These are phyloP conservation scores for Diaporthe sp. DNA, from an alignment of 2,329 filamentous ascomycete species.

Conservation along the genomic window DNA sequence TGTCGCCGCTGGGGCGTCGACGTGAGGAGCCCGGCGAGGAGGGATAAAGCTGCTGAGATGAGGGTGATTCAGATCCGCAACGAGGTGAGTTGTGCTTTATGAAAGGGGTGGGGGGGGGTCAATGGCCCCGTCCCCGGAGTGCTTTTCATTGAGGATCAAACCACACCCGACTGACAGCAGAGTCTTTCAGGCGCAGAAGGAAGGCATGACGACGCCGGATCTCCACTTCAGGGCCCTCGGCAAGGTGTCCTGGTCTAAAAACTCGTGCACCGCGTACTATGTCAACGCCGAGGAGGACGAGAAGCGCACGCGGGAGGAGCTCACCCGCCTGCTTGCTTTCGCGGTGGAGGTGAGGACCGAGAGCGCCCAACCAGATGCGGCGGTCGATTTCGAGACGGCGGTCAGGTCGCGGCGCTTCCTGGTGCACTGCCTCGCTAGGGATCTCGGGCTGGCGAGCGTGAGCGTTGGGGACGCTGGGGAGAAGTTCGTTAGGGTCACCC, in stretches of 20 bases:
- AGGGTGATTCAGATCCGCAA: neutral
- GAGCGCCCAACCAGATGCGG: too few relatives aligned
- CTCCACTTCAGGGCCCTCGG: neutral
- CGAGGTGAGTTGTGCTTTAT: neutral
- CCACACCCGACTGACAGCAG: neutral
- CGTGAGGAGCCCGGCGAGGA: neutral
- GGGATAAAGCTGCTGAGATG: fast-evolving
- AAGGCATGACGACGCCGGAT: neutral
- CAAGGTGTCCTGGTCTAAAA: neutral
- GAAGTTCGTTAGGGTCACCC: conserved; percentile 13
- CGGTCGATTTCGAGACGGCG: neutral
- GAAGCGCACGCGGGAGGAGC: neutral
- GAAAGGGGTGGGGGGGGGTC: neutral
- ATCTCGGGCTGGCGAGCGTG: neutral
- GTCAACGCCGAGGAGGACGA: neutral
- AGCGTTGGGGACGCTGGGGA: conserved; percentile 10
- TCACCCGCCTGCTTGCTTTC: neutral
- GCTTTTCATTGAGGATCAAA: too few relatives aligned
- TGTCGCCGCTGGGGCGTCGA: neutral
- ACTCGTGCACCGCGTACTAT: conserved; percentile 5
- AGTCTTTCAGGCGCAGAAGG: neutral
- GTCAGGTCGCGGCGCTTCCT: neutral
- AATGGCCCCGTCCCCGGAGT: neutral
- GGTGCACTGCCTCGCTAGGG: conserved; percentile 3
- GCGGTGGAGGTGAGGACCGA: neutral